These are phyloP conservation scores for Pseudisothecium myosuroides DNA, from an alignment of 225 moss, liverwort and hornwort genomes.

Conservation along the genomic window DNA sequence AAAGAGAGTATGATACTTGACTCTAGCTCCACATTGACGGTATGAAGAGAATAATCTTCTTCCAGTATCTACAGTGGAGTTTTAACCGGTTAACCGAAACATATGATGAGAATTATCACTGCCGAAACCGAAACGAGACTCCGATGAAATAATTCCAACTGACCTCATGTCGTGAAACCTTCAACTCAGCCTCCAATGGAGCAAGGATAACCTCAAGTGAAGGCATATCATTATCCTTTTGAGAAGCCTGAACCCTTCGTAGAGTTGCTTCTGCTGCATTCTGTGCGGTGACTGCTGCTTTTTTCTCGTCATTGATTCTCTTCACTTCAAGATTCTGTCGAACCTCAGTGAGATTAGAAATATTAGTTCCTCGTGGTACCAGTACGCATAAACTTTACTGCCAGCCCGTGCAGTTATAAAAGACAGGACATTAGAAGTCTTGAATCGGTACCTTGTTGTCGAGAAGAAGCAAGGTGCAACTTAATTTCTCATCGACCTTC, in stretches of 20 bases:
- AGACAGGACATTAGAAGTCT: not conserved
- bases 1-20: not conserved
- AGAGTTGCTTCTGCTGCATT: conserved; percentile 54
- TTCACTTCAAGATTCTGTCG: conserved; percentile 54
- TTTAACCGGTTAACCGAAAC: not conserved
- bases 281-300: conserved; percentile 34
- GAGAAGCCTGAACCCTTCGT: conserved; percentile 44
- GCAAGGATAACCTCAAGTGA: conserved; percentile 46
- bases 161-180: conserved; percentile 48
- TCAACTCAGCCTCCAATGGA: conserved; percentile 51
- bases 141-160: not conserved
- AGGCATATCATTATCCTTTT: conserved; percentile 42
- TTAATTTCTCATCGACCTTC: conserved; percentile 46
- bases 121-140: not conserved
- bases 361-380: not conserved
- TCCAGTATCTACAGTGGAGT: not conserved
- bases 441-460: conserved; percentile 37
- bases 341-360: not conserved
- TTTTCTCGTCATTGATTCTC: conserved; percentile 42
- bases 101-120: not conserved
- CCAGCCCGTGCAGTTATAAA: not conserved
- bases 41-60: not conserved
- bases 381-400: not conserved
- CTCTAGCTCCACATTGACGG: not conserved
- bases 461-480: conserved; percentile 22